A percentile compares a stretch with the other conserved stretches of the same genome.
phyloP scores from a whole-genome alignment of 352 stramenopile genomes.

The Phytophthora cajani region DNA sequence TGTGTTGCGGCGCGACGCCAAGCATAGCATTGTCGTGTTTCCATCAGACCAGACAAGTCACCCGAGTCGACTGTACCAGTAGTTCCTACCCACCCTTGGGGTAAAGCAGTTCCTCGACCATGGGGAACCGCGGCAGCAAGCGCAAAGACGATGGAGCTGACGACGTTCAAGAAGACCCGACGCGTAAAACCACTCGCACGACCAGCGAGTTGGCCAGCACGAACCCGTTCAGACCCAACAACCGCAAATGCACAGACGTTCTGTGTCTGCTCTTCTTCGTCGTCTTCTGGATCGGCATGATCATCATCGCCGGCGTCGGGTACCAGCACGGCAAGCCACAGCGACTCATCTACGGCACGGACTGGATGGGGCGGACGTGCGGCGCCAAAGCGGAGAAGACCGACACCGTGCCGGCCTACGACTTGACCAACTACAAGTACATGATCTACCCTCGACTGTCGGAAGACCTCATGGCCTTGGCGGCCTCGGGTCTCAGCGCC shows the following conservation, averaged over 20 bases:
- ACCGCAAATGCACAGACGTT: slow-evolving; percentile 81
- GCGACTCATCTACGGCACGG: slow-evolving; percentile 75
- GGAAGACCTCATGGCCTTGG: slow-evolving; percentile 58
- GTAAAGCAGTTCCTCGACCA: slow-evolving; percentile 1
- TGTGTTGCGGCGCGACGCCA: neutral
- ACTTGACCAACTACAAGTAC: slow-evolving; percentile 71
- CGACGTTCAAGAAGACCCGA: slow-evolving; percentile 4
- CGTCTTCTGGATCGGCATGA: slow-evolving; percentile 66
- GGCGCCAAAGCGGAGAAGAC: slow-evolving; percentile 55
- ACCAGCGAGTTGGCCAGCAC: slow-evolving; percentile 17
- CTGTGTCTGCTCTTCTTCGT: slow-evolving; percentile 71
- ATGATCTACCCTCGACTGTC: slow-evolving; percentile 74
- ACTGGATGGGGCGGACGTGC: slow-evolving; percentile 79
- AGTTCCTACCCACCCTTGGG: neutral
- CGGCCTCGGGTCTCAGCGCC: slow-evolving; percentile 12
- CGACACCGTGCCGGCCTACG: slow-evolving; percentile 57
- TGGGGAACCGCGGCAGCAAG: slow-evolving; percentile 37
- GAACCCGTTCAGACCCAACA: slow-evolving; percentile 75
- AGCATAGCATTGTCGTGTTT: slow-evolving; percentile 30
- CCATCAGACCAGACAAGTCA: slow-evolving; percentile 15
- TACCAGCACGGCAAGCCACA: slow-evolving; percentile 77
- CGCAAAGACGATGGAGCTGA: slow-evolving; percentile 13
- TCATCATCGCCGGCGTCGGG: slow-evolving; percentile 67
- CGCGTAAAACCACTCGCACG: slow-evolving; percentile 1
- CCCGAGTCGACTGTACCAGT: neutral